Conservation (phyloP, 805 yeast species). For the Ogataea siamensis region DNA sequence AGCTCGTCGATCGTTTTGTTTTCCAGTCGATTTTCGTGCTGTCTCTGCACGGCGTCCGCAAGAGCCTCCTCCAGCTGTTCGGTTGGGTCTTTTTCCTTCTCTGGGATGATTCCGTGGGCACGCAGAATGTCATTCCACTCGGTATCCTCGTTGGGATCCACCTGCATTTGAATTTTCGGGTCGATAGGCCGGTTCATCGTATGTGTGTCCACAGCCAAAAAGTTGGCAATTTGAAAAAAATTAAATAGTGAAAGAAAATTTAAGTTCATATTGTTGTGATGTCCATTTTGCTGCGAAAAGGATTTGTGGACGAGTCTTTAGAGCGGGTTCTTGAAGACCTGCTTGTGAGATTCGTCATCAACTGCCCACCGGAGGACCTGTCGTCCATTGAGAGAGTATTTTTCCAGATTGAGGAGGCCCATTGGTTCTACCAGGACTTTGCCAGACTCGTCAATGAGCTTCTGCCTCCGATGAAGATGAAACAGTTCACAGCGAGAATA, state of each 20-base stretch:
- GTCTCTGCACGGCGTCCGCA: slow-evolving; percentile 74
- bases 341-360: slow-evolving; percentile 83
- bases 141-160: slow-evolving; percentile 93
- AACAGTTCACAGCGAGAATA: slow-evolving; percentile 66
- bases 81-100: slow-evolving; percentile 85
- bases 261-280: slow-evolving; percentile 16
- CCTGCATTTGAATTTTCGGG: slow-evolving; percentile 75
- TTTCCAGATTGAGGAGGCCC: slow-evolving; percentile 97
- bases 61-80: slow-evolving; percentile 83
- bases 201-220: slow-evolving; percentile 8
- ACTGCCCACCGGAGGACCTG: slow-evolving; percentile 89
- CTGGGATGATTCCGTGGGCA: slow-evolving; percentile 88
- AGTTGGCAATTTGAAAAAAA: slow-evolving; percentile 7
- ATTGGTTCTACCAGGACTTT: slow-evolving; percentile 94
- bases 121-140: slow-evolving; percentile 98
- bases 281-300: slow-evolving; percentile 38
- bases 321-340: slow-evolving; percentile 82
- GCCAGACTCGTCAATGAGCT: slow-evolving; percentile 67
- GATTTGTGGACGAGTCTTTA: slow-evolving; percentile 60
- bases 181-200: slow-evolving; percentile 32
- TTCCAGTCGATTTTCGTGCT: slow-evolving; percentile 82
- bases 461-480: slow-evolving; percentile 76
- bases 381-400: slow-evolving; percentile 78
- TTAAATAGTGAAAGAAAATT: slow-evolving; percentile 6
- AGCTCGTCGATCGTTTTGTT: slow-evolving; percentile 74